Percentiles rank a stretch among this genome's conserved stretches.
Evolutionary conservation across 306 rosid genomes (phyloP).

Genomic region (Vigna mungo): DNA sequence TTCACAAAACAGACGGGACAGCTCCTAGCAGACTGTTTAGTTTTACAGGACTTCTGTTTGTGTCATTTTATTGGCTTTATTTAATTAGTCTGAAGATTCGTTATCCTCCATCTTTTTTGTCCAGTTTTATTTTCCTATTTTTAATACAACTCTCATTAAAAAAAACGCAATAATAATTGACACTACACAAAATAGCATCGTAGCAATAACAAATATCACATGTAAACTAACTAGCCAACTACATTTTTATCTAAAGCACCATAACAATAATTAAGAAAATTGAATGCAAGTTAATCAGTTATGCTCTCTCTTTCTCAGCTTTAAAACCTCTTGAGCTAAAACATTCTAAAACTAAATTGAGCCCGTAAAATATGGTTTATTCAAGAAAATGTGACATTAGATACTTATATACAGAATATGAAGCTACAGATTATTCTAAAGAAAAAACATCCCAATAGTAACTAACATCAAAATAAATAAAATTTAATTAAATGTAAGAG

Average conservation of each 20-base stretch:
- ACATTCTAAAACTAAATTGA: not conserved
- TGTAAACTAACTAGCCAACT: conserved; percentile 6
- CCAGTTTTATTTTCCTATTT: conserved; percentile 4
- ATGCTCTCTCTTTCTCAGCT: conserved; percentile 10
- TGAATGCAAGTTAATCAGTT: conserved; percentile 28
- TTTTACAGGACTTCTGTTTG: not conserved
- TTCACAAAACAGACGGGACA: not conserved
- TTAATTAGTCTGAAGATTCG: not conserved
- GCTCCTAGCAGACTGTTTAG: too few species aligned
- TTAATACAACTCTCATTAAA: not conserved
- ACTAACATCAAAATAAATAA: conserved; percentile 22
- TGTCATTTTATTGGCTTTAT: conserved; percentile 1
- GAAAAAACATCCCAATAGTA: conserved; percentile 17
- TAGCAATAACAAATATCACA: conserved; percentile 2
- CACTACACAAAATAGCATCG: not conserved
- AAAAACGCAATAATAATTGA: not conserved
- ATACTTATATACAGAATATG: not conserved
- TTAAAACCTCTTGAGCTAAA: not conserved
- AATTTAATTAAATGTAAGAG: conserved; percentile 21
- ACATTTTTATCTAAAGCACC: conserved; percentile 8
- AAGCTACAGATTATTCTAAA: conserved; percentile 2
- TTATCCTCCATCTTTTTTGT: conserved; percentile 1
- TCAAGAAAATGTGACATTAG: conserved; percentile 1
- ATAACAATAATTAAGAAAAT: conserved; percentile 29
- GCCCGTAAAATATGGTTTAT: not conserved